Evolutionary conservation across 2,329 filamentous ascomycete genomes (phyloP).

Genomic region (Ophiostoma montium): DNA sequence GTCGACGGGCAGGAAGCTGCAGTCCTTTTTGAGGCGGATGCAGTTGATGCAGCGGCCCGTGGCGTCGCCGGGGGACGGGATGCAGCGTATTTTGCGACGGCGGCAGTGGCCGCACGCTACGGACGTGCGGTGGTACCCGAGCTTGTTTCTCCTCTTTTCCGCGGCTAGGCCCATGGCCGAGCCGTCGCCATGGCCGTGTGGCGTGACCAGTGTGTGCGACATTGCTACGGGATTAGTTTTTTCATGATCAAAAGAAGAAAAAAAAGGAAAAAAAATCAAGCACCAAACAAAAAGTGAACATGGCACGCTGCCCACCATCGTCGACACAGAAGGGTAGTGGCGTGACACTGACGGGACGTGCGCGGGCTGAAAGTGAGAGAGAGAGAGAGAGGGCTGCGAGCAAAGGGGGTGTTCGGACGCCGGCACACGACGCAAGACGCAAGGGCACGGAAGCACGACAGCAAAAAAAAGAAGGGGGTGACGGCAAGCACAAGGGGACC

Average conservation of each 20-base stretch:
- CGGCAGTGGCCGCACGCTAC: slow-evolving; percentile 91
- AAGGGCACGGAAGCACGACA: no score
- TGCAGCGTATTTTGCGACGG: slow-evolving; percentile 83
- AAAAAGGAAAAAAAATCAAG: no score
- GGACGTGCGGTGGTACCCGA: slow-evolving; percentile 89
- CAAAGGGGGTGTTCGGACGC: no score
- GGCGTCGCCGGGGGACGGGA: slow-evolving; percentile 57
- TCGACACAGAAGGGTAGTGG: no score
- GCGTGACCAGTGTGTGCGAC: background rate
- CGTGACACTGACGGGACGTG: no score
- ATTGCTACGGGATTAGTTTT: background rate
- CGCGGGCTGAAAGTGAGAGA: no score
- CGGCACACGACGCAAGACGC: no score
- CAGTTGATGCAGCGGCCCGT: slow-evolving; percentile 80
- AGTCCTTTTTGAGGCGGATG: slow-evolving; percentile 87
- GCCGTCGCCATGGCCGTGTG: background rate
- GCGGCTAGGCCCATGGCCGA: slow-evolving; percentile 15
- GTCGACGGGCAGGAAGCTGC: slow-evolving; percentile 82
- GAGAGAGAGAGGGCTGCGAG: no score
- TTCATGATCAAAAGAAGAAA: background rate
- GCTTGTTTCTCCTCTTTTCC: slow-evolving; percentile 63
- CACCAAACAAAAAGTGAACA: no score
- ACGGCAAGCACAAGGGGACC: background rate
- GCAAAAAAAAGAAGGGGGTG: background rate
- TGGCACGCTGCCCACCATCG: no score